phyloP scores from a whole-genome alignment of 768 basidiomycete genomes.

The Agaricus bisporus region DNA sequence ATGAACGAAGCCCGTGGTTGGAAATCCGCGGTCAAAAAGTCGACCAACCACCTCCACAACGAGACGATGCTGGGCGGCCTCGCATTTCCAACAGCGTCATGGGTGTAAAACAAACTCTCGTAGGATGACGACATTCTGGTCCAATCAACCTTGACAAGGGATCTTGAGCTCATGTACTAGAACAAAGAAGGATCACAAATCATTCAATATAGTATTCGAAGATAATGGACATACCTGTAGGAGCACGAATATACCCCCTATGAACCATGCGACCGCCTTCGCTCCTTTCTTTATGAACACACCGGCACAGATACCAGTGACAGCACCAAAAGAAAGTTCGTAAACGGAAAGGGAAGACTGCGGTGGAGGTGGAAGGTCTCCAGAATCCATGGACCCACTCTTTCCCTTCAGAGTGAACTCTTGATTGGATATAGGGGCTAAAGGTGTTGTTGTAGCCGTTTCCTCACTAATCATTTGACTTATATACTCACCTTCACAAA shows the following conservation, averaged over 20 bases:
- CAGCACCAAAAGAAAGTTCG: conserved; percentile 85
- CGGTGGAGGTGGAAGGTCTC: conserved; percentile 44
- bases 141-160: conserved; percentile 82
- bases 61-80: conserved; percentile 60
- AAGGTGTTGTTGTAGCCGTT: background rate
- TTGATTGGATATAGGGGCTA: background rate
- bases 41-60: conserved; percentile 59
- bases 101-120: conserved; percentile 66
- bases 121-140: conserved; percentile 54
- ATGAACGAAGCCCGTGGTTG: conserved; percentile 86
- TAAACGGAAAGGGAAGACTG: conserved; percentile 71
- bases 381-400: background rate
- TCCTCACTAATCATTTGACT: background rate
- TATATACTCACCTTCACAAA: conserved; percentile 47
- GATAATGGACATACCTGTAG: conserved; percentile 59
- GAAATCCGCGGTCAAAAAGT: conserved; percentile 91
- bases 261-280: conserved; percentile 70
- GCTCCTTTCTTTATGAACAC: conserved; percentile 96
- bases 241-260: conserved; percentile 89
- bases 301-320: conserved; percentile 83
- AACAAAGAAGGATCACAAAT: background rate
- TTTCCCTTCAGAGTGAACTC: background rate
- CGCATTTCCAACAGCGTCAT: conserved; percentile 44
- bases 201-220: background rate
- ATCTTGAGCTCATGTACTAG: conserved; percentile 75